Percentiles rank a stretch among this genome's conserved stretches.
Evolutionary conservation across 768 basidiomycete species (phyloP).

Genomic region (Pleurotus eryngii): DNA sequence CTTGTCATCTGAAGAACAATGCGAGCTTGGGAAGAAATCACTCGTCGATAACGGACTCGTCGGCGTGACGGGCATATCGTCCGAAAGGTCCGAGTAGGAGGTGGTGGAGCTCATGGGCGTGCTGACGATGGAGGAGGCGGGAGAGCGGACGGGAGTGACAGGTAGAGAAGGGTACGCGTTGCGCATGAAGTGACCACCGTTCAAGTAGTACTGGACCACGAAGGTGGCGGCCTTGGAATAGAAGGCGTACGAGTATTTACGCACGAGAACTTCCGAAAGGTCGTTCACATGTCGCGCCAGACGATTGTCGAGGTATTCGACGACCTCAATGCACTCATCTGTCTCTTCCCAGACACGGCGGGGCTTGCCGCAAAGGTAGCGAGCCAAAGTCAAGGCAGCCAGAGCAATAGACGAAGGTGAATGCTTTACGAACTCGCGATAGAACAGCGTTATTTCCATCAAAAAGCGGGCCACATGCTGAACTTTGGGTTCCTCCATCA

Average conservation of each 20-base stretch:
- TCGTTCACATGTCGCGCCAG: slow-evolving; percentile 87
- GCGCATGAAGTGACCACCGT: slow-evolving; percentile 72
- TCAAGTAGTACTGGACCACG: slow-evolving; percentile 91
- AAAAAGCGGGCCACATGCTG: slow-evolving; percentile 96
- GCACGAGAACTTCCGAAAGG: slow-evolving; percentile 92
- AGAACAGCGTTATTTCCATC: slow-evolving; percentile 99
- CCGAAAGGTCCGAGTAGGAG: slow-evolving; percentile 69
- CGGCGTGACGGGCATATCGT: slow-evolving; percentile 83
- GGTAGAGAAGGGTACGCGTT: slow-evolving; percentile 51
- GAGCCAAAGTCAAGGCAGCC: slow-evolving; percentile 86
- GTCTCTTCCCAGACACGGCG: slow-evolving; percentile 83
- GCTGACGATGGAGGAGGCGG: slow-evolving; percentile 50
- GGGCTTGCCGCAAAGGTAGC: slow-evolving; percentile 80
- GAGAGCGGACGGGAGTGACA: slow-evolving; percentile 60
- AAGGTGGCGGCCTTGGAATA: slow-evolving; percentile 95
- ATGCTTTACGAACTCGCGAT: slow-evolving; percentile 90
- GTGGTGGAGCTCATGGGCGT: slow-evolving; percentile 78
- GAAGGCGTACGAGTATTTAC: slow-evolving; percentile 97
- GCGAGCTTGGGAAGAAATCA: slow-evolving; percentile 46
- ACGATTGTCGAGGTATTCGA: slow-evolving; percentile 81
- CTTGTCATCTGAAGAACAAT: slow-evolving; percentile 65
- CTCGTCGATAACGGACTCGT: slow-evolving; percentile 68
- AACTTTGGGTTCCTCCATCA: slow-evolving; percentile 81
- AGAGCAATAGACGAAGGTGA: slow-evolving; percentile 83
- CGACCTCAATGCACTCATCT: slow-evolving; percentile 77